Evolutionary conservation across 257 asterid genomes (phyloP).

Genomic region (Lithospermum erythrorhizon): DNA sequence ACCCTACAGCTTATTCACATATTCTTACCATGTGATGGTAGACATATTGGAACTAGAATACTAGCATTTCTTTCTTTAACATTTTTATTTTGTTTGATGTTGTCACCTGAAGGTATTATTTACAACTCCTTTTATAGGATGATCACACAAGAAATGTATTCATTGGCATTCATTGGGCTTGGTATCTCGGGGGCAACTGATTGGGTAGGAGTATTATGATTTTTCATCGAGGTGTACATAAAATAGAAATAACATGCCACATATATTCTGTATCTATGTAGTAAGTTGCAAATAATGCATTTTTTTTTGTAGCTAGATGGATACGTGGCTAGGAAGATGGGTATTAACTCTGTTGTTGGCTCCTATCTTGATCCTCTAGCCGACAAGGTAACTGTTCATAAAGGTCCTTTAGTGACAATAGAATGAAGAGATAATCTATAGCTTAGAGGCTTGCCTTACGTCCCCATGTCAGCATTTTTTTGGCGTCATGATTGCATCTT

Average conservation of each 20-base stretch:
- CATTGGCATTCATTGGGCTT: conserved; percentile 72
- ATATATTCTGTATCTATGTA: background rate
- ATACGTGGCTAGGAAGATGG: conserved; percentile 85
- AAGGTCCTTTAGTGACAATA: background rate
- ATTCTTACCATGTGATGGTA: too few relatives aligned
- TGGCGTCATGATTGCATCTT: background rate
- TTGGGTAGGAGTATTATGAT: conserved; percentile 51
- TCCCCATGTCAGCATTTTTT: background rate
- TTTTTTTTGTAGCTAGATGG: conserved; percentile 72
- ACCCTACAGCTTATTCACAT: too few relatives aligned
- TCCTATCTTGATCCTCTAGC: conserved; percentile 99
- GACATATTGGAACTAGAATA: too few relatives aligned
- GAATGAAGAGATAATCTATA: background rate
- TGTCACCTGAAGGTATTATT: background rate
- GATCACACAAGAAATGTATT: conserved; percentile 78
- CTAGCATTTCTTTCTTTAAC: background rate
- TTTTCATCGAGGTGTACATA: conserved; percentile 1
- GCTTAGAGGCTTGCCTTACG: background rate
- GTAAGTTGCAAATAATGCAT: background rate
- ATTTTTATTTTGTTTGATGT: background rate
- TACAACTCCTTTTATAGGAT: conserved; percentile 49
- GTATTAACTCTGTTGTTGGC: conserved; percentile 79
- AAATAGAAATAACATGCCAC: background rate
- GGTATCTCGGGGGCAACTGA: conserved; percentile 85
- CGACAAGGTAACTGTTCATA: conserved; percentile 54